Percentiles rank a stretch among this genome's conserved stretches.
Conservation (phyloP, 768 basidiomycete genomes). For the Naganishia randhawae region DNA sequence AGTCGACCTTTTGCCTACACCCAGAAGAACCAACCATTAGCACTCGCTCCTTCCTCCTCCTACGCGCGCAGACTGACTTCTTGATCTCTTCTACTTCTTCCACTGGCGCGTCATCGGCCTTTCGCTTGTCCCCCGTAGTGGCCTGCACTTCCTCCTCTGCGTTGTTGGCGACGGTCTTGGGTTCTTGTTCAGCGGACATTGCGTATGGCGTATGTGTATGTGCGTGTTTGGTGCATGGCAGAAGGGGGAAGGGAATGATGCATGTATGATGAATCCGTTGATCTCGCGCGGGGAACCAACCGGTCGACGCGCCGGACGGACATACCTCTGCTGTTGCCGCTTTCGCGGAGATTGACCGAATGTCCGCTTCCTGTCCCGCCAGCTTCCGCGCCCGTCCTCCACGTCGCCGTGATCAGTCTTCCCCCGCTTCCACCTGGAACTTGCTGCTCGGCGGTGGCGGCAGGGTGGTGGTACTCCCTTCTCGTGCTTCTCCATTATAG, state of each 20-base stretch:
- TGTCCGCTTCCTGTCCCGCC: background rate
- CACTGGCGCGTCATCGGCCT: constrained; percentile 7
- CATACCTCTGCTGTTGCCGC: background rate
- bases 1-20: constrained; percentile 14
- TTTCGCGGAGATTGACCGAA: background rate
- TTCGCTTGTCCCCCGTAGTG: constrained; percentile 8
- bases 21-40: no score
- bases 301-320: background rate
- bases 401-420: background rate
- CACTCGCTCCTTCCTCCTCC: background rate
- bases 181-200: constrained; percentile 6
- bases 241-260: no score
- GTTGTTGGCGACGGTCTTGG: background rate
- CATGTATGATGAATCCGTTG: constrained; percentile 1
- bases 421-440: background rate
- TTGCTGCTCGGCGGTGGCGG: background rate
- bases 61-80: background rate
- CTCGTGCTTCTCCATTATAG: background rate
- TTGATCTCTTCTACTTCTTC: background rate
- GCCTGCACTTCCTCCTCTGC: constrained; percentile 4
- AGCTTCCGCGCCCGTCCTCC: background rate
- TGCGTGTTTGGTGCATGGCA: background rate
- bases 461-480: constrained; percentile 21
- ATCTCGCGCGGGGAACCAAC: constrained; percentile 3
- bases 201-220: background rate